Evolutionary conservation across 139 green algal species (phyloP), one percentile per base, ranked within the genome.

Genomic region (Astrephomene gubernaculifera): DNA sequence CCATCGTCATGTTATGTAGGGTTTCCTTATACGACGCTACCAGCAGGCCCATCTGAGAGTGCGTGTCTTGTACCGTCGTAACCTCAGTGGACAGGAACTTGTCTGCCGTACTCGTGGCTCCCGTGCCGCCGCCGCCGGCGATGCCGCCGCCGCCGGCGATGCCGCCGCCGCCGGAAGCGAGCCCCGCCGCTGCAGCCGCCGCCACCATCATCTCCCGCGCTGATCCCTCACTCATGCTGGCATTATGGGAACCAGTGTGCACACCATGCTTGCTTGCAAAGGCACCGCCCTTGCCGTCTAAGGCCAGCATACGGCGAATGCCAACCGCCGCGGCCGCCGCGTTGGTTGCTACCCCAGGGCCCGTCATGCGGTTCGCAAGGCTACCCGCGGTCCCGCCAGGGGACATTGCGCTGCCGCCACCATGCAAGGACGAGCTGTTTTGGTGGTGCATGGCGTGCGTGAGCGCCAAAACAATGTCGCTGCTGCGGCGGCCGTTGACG

Each of bases 131-230:
- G 35, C 41, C 43, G 57, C 10, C 53, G 53, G 31, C 29, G 19
- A 6, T 29, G 21, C 45, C 22, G 35, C 60, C 76, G 39, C 60
- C 76, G 60, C 29, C 36, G 29, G 41, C 61, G 49, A 6, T 29
- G 21, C 45, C 22, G 35, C 60, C 76, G 39, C 60, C 76, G 60
- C 29, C 36, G 29, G 41, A 41, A 33, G n/a, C n/a, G n/a, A n/a
- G n/a, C n/a, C 31, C 14, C 38, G 74, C 38, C 38, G 71, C 45
- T 7, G 31, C 54, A 39, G 76, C 76, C 43, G 76, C 76, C 54
- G 76, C 76, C 76, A 83, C 12, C 76, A 83, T 72, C 76, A 63
- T 72, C 57, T 83, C 76, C 60, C 76, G 57, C 60, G 76, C 76
- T 41, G 72, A 19, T 5, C 76, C 61, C 76, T 83, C 76, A 41